Percentiles rank a stretch among this genome's conserved stretches.
Conservation (phyloP, 306 rosid species). For the Alnus glutinosa region DNA sequence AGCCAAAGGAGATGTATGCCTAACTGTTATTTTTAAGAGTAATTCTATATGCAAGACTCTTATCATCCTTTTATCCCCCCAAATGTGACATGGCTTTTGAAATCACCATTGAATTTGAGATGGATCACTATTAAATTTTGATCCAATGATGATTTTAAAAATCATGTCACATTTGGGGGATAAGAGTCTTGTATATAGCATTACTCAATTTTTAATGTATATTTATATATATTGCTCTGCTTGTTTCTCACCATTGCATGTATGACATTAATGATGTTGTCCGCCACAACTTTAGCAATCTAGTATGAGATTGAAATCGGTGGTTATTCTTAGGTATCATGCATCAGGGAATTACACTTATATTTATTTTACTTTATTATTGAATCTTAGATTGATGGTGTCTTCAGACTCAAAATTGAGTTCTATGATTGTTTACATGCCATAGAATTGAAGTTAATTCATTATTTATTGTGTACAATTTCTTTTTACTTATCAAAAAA, state of each 20-base stretch:
- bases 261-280: slow-evolving; percentile 7
- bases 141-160: too few species aligned
- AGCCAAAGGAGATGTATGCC: neutral
- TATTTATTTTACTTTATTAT: neutral
- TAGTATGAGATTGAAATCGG: slow-evolving; percentile 2
- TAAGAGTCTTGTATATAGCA: too few species aligned
- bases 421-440: neutral
- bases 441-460: neutral
- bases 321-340: neutral
- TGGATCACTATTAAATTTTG: too few species aligned
- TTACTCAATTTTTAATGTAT: neutral
- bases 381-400: slow-evolving; percentile 6
- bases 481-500: neutral
- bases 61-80: too few species aligned
- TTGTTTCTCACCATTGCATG: slow-evolving; percentile 14
- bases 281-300: neutral
- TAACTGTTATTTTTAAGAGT: neutral
- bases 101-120: too few species aligned
- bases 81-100: too few species aligned
- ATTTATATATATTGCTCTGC: slow-evolving; percentile 11
- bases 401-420: neutral
- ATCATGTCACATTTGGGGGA: too few species aligned
- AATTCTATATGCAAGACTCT: too few species aligned
- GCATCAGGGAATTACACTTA: neutral
- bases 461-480: neutral